These are phyloP conservation scores for Talaromyces sp. DNA, from an alignment of 2,329 filamentous ascomycete species.

Conservation along the genomic window DNA sequence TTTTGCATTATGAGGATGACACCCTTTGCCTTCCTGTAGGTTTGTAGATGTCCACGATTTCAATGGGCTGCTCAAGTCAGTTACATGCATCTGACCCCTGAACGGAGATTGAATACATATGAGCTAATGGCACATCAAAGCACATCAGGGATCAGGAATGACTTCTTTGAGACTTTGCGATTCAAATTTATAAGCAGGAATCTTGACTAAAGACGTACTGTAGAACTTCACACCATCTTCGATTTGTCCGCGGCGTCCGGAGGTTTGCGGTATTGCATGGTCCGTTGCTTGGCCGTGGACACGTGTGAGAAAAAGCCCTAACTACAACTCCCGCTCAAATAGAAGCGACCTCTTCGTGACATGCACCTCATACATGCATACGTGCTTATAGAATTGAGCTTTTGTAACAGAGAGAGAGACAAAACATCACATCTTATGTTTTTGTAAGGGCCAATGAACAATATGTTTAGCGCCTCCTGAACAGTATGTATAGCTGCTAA, in stretches of 20 bases:
- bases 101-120: neutral
- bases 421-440: too few species aligned
- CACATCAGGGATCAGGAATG: neutral
- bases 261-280: neutral
- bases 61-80: neutral
- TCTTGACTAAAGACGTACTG: neutral
- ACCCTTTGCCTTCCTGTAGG: neutral
- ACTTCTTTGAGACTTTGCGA: neutral
- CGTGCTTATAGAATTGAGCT: too few species aligned
- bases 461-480: too few species aligned
- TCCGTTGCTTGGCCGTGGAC: neutral
- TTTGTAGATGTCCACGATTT: neutral
- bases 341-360: neutral
- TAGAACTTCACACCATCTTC: neutral
- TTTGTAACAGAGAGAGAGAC: too few species aligned
- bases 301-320: neutral
- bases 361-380: too few species aligned
- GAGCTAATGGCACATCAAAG: neutral
- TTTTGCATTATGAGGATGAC: neutral
- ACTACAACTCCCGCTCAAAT: too few species aligned
- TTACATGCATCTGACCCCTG: neutral
- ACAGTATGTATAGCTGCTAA: too few species aligned
- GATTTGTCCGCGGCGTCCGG: neutral
- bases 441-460: too few species aligned
- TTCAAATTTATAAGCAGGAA: too few species aligned